Evolutionary conservation across 495 filamentous ascomycete genomes (phyloP).

Genomic region (Lasiosphaeria hispida): DNA sequence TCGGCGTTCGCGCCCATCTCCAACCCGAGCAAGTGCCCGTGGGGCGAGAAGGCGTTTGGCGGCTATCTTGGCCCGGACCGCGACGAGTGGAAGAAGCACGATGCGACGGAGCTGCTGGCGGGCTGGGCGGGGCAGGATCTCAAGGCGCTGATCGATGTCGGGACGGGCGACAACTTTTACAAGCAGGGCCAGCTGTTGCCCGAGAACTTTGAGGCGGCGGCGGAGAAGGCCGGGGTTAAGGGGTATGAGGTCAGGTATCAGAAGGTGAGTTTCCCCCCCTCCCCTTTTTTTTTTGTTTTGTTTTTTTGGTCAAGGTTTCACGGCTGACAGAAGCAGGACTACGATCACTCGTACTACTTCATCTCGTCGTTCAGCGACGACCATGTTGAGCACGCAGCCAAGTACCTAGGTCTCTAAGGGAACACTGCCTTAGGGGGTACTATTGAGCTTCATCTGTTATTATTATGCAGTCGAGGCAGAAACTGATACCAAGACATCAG

Average conservation of each 20-base stretch:
- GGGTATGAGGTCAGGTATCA: constrained; percentile 78
- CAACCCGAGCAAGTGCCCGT: constrained; percentile 82
- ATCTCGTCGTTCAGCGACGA: constrained; percentile 86
- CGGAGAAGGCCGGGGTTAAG: constrained; percentile 63
- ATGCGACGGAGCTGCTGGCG: constrained; percentile 81
- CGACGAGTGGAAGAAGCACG: constrained; percentile 79
- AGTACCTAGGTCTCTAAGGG: constrained; percentile 54
- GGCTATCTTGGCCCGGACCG: constrained; percentile 77
- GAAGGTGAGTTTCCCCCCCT: constrained; percentile 43
- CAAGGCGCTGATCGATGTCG: constrained; percentile 81
- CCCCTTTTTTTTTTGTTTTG: neutral
- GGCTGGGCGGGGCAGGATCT: constrained; percentile 64
- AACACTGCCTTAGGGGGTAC: too few species aligned
- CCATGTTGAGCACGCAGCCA: constrained; percentile 87
- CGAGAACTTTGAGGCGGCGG: constrained; percentile 85
- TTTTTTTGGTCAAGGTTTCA: neutral
- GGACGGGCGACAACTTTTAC: constrained; percentile 93
- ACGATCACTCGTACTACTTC: constrained; percentile 96
- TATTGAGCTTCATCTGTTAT: too few species aligned
- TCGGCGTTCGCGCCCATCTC: constrained; percentile 89
- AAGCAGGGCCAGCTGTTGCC: constrained; percentile 88
- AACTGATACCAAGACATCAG: too few species aligned
- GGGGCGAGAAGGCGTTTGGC: constrained; percentile 92
- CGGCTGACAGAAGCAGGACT: constrained; percentile 52
- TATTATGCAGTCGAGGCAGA: too few species aligned